Conservation (phyloP, 2,329 filamentous ascomycete genomes). For the Cytospora paraplurivora region DNA sequence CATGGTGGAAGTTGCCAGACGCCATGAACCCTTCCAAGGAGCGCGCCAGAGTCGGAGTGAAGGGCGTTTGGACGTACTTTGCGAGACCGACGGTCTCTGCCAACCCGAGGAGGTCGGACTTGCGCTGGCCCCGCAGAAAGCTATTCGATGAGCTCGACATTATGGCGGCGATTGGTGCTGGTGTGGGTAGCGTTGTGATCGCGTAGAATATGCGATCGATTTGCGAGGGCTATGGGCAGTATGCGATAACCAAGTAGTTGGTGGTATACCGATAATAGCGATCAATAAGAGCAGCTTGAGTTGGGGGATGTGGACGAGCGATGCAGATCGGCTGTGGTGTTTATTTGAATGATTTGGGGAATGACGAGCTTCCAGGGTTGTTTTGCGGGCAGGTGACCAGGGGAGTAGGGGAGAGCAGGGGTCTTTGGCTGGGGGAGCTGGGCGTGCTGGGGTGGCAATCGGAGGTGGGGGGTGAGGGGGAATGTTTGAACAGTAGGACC, state of each 20-base stretch:
- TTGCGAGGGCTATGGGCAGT: slow-evolving; percentile 32
- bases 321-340: slow-evolving; percentile 19
- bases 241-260: slow-evolving; percentile 14
- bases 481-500: background rate
- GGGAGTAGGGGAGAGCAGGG: background rate
- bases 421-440: slow-evolving; percentile 2
- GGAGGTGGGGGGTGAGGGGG: background rate
- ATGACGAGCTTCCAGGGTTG: slow-evolving; percentile 1
- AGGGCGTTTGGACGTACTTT: slow-evolving; percentile 60
- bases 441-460: background rate
- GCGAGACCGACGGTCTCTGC: slow-evolving; percentile 70
- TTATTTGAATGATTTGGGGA: slow-evolving; percentile 18
- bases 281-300: slow-evolving; percentile 13
- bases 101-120: slow-evolving; percentile 75
- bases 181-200: slow-evolving; percentile 28
- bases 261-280: slow-evolving; percentile 17
- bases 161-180: slow-evolving; percentile 31
- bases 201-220: slow-evolving; percentile 36
- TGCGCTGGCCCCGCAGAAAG: slow-evolving; percentile 81
- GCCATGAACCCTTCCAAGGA: background rate
- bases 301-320: slow-evolving; percentile 8
- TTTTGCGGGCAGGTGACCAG: slow-evolving; percentile 14
- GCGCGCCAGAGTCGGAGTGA: slow-evolving; percentile 18
- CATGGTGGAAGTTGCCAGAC: background rate
- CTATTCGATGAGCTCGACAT: slow-evolving; percentile 65